Evolutionary conservation across 306 rosid genomes (phyloP), one percentile per base, ranked within the genome.

Genomic region (Gleditsia sinensis): DNA sequence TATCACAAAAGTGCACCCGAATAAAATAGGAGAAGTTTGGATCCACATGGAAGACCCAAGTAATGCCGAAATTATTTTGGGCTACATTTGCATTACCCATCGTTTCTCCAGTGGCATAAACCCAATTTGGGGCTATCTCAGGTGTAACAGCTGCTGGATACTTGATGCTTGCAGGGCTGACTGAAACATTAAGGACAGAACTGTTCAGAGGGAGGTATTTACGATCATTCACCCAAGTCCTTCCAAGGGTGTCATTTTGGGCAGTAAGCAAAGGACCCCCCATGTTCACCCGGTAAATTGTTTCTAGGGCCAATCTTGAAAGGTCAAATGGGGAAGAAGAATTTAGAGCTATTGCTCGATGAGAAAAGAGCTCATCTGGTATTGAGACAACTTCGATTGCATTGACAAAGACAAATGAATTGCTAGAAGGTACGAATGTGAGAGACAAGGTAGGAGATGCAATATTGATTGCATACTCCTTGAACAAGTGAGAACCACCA

Each of bases 341-440:
- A 63, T 87, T 80, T 62, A 90, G 84, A 19, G 82, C 86, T 79
- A 75, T 34, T 62, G 94, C 98, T 83, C 90, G 94, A 78, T 90
- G 94, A 33, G 88, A 72, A 4, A 92, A 81, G 65, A 92, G 84
- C 34, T 79, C 83, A 75, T 88, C 79, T 8, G 98, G 98, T 63
- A 92, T 53, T 2, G 94, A 92, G 68, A 92, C 90, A 62, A 92
- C 96, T 81, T 92, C 98, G 75, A 92, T 90, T 39, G 92, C 98
- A 72, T 92, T 92, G 37, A 92, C 87, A 80, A 92, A 92, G 4
- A 89, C 88, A 23, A 87, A 83, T 6, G 96, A 88, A 77, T 78
- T 85, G 71, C 85, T 90, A 7, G 84, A 79, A 39, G 96, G 96
- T 78, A 88, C 80, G 77, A 92, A 82, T 21, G 84, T 88, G 12